These are phyloP conservation scores for Ustilago shanxiensis DNA, from an alignment of 1,284 basidiomycete genomes.

Conservation along the genomic window DNA sequence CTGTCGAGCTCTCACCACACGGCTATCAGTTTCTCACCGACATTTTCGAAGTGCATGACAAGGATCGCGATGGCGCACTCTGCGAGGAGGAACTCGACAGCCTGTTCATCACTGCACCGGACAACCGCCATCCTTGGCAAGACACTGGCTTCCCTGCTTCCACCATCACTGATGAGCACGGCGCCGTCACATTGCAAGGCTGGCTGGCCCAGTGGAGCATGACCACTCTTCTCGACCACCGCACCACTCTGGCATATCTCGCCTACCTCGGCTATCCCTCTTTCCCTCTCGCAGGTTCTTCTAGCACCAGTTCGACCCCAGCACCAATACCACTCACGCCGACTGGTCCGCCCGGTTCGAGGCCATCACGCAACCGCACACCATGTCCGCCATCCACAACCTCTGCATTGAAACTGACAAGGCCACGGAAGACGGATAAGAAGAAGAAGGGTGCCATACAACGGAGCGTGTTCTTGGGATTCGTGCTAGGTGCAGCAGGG, in stretches of 20 bases:
- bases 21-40: constrained; percentile 98
- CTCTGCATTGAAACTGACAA: constrained; percentile 64
- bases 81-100: constrained; percentile 86
- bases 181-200: constrained; percentile 91
- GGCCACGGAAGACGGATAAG: constrained; percentile 78
- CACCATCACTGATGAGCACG: constrained; percentile 88
- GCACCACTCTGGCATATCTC: constrained; percentile 92
- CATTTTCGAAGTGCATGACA: constrained; percentile 95
- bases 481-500: constrained; percentile 93
- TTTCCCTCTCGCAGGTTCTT: constrained; percentile 49
- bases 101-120: constrained; percentile 92
- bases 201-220: constrained; percentile 99
- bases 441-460: constrained; percentile 74
- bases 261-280: constrained; percentile 88
- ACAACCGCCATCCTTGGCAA: constrained; percentile 64
- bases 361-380: constrained; percentile 45
- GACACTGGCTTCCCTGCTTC: constrained; percentile 75
- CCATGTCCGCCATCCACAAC: constrained; percentile 54
- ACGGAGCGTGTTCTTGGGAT: constrained; percentile 74
- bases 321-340: constrained; percentile 42
- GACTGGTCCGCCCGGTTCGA: constrained; percentile 31
- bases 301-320: constrained; percentile 20
- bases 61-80: constrained; percentile 95
- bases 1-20: constrained; percentile 89
- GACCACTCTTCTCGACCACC: constrained; percentile 94